Conservation (phyloP, 192 early-diverging fungal species). For the Irineochytrium annulatum region DNA sequence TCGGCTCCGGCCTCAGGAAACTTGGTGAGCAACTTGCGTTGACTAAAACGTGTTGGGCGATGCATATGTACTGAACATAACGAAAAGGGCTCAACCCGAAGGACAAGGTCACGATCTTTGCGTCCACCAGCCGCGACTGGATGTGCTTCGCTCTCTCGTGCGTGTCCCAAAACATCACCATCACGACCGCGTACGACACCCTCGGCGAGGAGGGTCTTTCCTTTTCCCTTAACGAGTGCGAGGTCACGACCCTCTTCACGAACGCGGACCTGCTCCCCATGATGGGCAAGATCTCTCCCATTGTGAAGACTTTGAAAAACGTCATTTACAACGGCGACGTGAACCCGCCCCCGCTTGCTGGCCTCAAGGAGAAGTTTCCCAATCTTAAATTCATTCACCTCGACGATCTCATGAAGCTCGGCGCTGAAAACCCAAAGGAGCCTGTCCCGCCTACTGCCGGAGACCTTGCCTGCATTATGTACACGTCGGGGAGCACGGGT, state of each 20-base stretch:
- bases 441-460: constrained; percentile 61
- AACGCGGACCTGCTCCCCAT: constrained; percentile 67
- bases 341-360: background rate
- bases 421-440: constrained; percentile 51
- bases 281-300: constrained; percentile 52
- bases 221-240: constrained; percentile 81
- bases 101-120: constrained; percentile 43
- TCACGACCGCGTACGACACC: constrained; percentile 77
- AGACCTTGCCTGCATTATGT: constrained; percentile 80
- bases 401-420: constrained; percentile 63
- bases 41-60: no score
- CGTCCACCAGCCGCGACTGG: constrained; percentile 52
- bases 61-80: no score
- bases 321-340: constrained; percentile 71
- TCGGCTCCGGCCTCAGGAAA: constrained; percentile 70
- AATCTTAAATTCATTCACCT: constrained; percentile 32
- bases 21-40: no score
- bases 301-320: constrained; percentile 56
- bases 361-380: background rate
- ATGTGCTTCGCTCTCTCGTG: constrained; percentile 57
- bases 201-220: constrained; percentile 78
- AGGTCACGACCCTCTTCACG: constrained; percentile 68
- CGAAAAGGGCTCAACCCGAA: constrained; percentile 17
- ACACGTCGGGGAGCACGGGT: constrained; percentile 80
- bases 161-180: constrained; percentile 67